Base-by-base conservation (phyloP, 805 yeast species). In the Torulaspora franciscae region DNA sequence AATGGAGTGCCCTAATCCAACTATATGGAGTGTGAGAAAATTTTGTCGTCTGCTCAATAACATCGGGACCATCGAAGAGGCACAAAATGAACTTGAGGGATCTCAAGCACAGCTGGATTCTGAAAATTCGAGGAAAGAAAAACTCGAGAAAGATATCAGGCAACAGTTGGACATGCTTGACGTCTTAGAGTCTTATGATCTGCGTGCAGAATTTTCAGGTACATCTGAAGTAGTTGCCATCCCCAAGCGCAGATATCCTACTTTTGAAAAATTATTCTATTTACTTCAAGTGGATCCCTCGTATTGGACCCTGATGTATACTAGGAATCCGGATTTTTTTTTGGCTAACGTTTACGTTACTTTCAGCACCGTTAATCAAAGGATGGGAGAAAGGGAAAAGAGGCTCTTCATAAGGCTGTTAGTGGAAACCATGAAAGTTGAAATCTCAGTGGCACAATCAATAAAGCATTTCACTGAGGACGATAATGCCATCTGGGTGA, bases 261-360 rank as follows among this genome's bases (percentile, higher is more conserved):
- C 57, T 5, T 85, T 84, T 63, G 96, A 83, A 55, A 83, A 85
- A 17, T 59, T 91, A 41, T 81, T 93, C 54, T 93, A 83, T 58
- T 66, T 91, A 22, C 64, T 93, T 35, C 98, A 93, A 61, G 85
- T 95, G 0, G 87, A 86, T 56, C 85, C 95, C 0, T 61, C 64
- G 0, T 91, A 91, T 57, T 73, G 90, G 58, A 71, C 80, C 1
- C 66, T 79, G 10, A 62, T 87, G 28, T 76, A 79, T 44, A 62
- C 68, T 11, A 55, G 63, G 7, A 64, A 67, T 32, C 59, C 58
- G n/a, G 51, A 45, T 2, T 61, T 61, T 50, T 57, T 56, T 17
- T 54, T 53, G 33, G 55, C 53, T 13, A 61, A 60, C 43, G 55
- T 49, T 13, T 69, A 56, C 44, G 54, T 57, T 8, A 54, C 56